Conservation (phyloP, 805 yeast genomes). For the Ogataea paraovalis region DNA sequence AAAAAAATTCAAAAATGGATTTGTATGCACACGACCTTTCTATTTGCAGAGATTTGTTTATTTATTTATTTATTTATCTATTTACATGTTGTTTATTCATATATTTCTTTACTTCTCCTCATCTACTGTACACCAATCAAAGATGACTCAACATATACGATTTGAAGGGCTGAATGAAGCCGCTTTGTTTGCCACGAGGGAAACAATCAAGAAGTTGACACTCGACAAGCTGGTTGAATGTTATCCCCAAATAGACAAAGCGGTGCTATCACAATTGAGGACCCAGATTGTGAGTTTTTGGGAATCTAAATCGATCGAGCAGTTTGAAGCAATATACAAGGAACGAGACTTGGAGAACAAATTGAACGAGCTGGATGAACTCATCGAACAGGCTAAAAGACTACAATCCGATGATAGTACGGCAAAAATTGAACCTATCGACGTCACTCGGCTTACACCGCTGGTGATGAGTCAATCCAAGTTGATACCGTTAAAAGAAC, state of each 20-base stretch:
- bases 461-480: constrained; percentile 20
- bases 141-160: constrained; percentile 19
- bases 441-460: constrained; percentile 19
- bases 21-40: not conserved
- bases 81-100: not conserved
- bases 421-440: constrained; percentile 5
- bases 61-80: not conserved
- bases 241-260: constrained; percentile 43
- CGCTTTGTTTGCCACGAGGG: constrained; percentile 34
- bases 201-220: constrained; percentile 42
- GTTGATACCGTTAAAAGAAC: constrained; percentile 11
- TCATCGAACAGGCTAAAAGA: constrained; percentile 36
- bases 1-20: not conserved
- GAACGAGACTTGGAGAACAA: constrained; percentile 42
- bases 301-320: constrained; percentile 38
- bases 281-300: constrained; percentile 43
- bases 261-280: constrained; percentile 40
- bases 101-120: not conserved
- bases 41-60: not conserved
- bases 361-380: constrained; percentile 44
- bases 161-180: constrained; percentile 32
- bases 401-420: no score
- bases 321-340: constrained; percentile 43
- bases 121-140: not conserved
- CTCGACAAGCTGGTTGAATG: constrained; percentile 41